Evolutionary conservation across 208 protist genomes (phyloP).

Genomic region (Strigomonas galati): DNA sequence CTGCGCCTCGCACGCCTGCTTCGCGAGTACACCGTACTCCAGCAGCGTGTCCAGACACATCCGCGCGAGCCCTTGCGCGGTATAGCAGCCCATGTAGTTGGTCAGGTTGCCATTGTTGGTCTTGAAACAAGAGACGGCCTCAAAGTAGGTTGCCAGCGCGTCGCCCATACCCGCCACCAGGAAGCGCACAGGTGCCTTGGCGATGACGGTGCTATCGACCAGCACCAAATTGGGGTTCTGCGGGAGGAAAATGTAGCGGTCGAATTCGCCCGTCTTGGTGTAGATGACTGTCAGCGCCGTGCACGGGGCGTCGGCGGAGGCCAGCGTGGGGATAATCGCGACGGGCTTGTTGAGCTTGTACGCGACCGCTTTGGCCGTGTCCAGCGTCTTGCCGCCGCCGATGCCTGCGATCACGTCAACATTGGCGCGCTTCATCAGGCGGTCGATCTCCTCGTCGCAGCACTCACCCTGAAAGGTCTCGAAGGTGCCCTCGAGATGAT

Average conservation of each 20-base stretch:
- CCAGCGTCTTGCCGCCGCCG: constrained; percentile 30
- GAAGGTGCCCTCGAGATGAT: constrained; percentile 1
- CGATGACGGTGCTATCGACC: constrained; percentile 28
- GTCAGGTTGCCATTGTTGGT: constrained; percentile 24
- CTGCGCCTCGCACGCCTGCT: constrained; percentile 25
- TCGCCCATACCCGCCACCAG: constrained; percentile 34
- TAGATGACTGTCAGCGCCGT: constrained; percentile 28
- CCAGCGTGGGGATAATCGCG: constrained; percentile 24
- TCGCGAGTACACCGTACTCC: constrained; percentile 27
- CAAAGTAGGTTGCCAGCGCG: constrained; percentile 30
- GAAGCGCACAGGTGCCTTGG: constrained; percentile 29
- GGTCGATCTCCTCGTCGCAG: constrained; percentile 22
- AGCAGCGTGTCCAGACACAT: constrained; percentile 30
- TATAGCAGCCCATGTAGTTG: constrained; percentile 25
- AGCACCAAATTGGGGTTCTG: constrained; percentile 31
- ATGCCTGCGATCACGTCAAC: constrained; percentile 23
- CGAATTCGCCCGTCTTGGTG: constrained; percentile 20
- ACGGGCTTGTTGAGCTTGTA: constrained; percentile 23
- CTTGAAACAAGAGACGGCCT: constrained; percentile 20
- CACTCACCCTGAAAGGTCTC: constrained; percentile 24
- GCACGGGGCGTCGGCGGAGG: constrained; percentile 31
- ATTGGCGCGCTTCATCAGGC: constrained; percentile 5
- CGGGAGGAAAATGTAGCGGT: constrained; percentile 25
- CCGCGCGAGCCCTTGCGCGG: constrained; percentile 24
- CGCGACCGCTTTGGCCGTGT: constrained; percentile 27